Evolutionary conservation across 2,329 filamentous ascomycete species (phyloP).

Genomic region (Sclerotinia trifoliorum): DNA sequence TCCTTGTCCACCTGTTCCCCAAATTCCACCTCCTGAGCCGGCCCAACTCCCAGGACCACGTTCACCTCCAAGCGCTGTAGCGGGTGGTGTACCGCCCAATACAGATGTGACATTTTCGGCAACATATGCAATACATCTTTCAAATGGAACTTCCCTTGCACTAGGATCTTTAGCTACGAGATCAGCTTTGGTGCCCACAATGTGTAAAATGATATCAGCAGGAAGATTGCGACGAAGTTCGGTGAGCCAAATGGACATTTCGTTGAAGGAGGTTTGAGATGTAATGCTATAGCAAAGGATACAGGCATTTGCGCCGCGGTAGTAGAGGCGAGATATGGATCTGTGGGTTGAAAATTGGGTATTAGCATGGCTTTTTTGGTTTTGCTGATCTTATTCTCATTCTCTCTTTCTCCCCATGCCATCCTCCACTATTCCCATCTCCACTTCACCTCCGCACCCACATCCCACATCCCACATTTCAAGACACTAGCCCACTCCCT

Average conservation of each 20-base stretch:
- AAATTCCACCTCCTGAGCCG: constrained; percentile 8
- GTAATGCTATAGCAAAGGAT: constrained; percentile 96
- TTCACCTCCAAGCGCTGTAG: constrained; percentile 52
- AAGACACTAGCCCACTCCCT: too few relatives aligned
- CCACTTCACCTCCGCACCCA: not conserved
- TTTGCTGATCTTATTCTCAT: not conserved
- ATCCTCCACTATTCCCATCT: not conserved
- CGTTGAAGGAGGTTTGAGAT: constrained; percentile 76
- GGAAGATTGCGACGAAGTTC: constrained; percentile 77
- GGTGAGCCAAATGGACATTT: constrained; percentile 89
- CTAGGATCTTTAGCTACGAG: constrained; percentile 82
- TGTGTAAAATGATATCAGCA: constrained; percentile 76
- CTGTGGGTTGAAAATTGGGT: constrained; percentile 22
- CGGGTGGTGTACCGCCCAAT: constrained; percentile 63
- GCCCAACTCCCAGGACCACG: constrained; percentile 8
- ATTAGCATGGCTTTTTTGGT: not conserved
- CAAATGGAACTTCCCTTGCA: constrained; percentile 82
- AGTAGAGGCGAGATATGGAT: constrained; percentile 92
- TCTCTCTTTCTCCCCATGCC: not conserved
- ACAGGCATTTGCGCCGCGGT: constrained; percentile 90
- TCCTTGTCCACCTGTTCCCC: constrained; percentile 22
- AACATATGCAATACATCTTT: constrained; percentile 93
- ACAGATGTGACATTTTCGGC: constrained; percentile 84
- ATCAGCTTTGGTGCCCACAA: constrained; percentile 94
- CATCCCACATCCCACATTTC: not conserved